Conservation (phyloP, 2,329 filamentous ascomycete species). For the Talaromyces sp. region DNA sequence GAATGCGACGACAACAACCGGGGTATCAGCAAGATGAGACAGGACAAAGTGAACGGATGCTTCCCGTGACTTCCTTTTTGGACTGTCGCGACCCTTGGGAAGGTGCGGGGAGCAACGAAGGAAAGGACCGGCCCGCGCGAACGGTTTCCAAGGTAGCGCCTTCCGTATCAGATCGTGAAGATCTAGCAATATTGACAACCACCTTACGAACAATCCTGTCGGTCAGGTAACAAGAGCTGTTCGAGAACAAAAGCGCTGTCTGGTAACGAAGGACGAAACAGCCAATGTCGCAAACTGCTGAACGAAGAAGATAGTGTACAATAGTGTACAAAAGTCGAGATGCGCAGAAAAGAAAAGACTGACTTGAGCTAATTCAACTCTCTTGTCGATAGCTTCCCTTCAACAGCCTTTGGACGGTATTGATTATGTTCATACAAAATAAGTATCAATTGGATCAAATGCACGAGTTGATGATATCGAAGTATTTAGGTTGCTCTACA, state of each 20-base stretch:
- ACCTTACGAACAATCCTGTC: background rate
- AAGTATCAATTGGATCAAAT: background rate
- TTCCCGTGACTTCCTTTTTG: constrained; percentile 4
- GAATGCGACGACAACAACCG: background rate
- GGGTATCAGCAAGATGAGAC: background rate
- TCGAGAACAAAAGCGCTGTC: background rate
- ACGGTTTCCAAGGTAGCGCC: constrained; percentile 8
- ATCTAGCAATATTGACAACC: background rate
- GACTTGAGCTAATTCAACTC: background rate
- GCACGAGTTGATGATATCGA: too few species aligned
- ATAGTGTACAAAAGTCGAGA: background rate
- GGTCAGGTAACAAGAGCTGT: too few species aligned
- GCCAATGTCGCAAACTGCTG: constrained; percentile 2
- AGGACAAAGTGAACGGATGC: background rate
- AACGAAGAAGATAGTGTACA: background rate
- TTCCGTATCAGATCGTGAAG: background rate
- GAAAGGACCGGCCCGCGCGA: constrained; percentile 16
- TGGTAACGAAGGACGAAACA: background rate
- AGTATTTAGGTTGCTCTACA: background rate
- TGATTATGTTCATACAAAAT: background rate
- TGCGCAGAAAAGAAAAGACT: constrained; percentile 1
- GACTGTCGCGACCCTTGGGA: constrained; percentile 4
- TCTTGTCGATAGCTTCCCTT: background rate
- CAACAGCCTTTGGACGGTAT: background rate
- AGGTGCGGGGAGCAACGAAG: constrained; percentile 13